phyloP scores from a whole-genome alignment of 2,329 filamentous ascomycete genomes.

The Ophiostoma sp. region DNA sequence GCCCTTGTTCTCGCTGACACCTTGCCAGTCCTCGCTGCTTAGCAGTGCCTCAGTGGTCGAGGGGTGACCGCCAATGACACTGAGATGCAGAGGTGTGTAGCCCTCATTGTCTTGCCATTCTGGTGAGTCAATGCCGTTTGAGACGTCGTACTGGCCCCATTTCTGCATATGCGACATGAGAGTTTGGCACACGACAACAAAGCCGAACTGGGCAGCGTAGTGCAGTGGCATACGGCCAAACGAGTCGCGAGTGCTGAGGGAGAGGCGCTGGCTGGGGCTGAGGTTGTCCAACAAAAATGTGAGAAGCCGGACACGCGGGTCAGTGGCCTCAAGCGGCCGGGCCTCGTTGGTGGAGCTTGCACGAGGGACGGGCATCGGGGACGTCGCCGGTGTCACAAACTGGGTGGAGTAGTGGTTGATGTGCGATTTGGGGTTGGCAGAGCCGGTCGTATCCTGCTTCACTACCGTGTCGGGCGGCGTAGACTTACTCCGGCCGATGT shows the following conservation, averaged over 20 bases:
- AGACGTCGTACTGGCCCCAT: constrained; percentile 84
- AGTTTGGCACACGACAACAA: constrained; percentile 84
- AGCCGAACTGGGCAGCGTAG: constrained; percentile 92
- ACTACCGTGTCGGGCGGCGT: constrained; percentile 49
- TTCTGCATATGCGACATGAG: constrained; percentile 86
- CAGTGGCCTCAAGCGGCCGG: constrained; percentile 64
- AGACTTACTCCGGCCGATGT: constrained; percentile 76
- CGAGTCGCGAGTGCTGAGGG: constrained; percentile 69
- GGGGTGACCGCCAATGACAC: constrained; percentile 87
- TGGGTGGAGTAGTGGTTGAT: constrained; percentile 59
- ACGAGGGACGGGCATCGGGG: constrained; percentile 62
- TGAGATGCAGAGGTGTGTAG: constrained; percentile 85
- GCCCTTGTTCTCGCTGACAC: constrained; percentile 60
- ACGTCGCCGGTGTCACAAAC: constrained; percentile 77
- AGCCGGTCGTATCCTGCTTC: constrained; percentile 49
- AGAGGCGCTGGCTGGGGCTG: constrained; percentile 63
- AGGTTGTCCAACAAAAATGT: constrained; percentile 66
- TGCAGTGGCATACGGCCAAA: constrained; percentile 85
- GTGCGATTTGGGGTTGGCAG: constrained; percentile 46
- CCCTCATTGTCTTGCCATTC: constrained; percentile 93
- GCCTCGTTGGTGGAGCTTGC: constrained; percentile 67
- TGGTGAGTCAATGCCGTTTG: constrained; percentile 80
- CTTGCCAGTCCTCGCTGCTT: constrained; percentile 75
- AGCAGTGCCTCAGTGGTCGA: constrained; percentile 81
- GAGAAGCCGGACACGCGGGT: constrained; percentile 72